Conservation (phyloP, 169 alveolate genomes). For the Cryptosporidium muris region DNA sequence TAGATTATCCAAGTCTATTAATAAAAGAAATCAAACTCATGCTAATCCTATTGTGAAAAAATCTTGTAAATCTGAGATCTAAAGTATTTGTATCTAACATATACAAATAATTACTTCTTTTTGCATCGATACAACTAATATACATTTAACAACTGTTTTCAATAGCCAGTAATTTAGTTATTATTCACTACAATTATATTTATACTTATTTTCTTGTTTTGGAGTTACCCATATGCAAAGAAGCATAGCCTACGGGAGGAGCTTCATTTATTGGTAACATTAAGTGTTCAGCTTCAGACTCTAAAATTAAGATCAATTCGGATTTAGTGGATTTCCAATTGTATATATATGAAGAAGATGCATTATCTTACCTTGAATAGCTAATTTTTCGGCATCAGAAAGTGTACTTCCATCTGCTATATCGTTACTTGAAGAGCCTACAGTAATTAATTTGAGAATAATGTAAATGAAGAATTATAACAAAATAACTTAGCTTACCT, state of each 20-base stretch:
- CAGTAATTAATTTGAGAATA: neutral
- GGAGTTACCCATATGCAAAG: slow-evolving; percentile 41
- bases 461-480: too few species aligned
- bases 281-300: slow-evolving; percentile 64
- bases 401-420: slow-evolving; percentile 22
- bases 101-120: neutral
- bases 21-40: neutral
- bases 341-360: neutral
- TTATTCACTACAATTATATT: neutral
- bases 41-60: neutral
- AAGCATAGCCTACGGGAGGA: slow-evolving; percentile 67
- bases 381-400: slow-evolving; percentile 57
- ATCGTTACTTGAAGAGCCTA: slow-evolving; percentile 63
- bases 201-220: neutral
- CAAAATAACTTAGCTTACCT: slow-evolving; percentile 29
- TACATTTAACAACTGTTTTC: neutral
- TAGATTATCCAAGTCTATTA: neutral
- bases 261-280: slow-evolving; percentile 58
- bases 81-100: too few species aligned
- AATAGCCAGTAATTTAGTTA: neutral
- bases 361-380: slow-evolving; percentile 63
- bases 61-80: too few species aligned
- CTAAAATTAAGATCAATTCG: neutral
- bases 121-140: neutral
- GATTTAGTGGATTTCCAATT: neutral